A percentile compares a stretch with the other conserved stretches of the same genome.
These are phyloP conservation scores for Fusarium nygamai DNA, from an alignment of 2,329 filamentous ascomycete genomes.

Conservation along the genomic window DNA sequence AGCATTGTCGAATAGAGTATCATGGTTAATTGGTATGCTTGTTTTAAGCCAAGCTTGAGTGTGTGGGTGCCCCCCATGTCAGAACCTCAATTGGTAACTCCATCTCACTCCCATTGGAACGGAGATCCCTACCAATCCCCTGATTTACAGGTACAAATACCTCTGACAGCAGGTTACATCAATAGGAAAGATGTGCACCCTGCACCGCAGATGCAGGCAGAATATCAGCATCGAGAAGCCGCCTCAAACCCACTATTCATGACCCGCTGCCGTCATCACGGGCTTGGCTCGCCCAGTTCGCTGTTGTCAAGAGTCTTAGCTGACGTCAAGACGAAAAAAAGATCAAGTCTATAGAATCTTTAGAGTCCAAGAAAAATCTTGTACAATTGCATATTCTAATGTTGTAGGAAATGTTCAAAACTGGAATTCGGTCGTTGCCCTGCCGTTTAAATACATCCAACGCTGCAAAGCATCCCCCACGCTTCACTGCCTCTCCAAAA, in stretches of 20 bases:
- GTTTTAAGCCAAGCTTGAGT: not conserved
- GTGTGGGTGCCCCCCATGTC: not conserved
- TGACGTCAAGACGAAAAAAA: constrained; percentile 29
- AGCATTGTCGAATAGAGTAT: not conserved
- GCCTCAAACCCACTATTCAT: constrained; percentile 21
- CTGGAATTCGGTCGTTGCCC: not conserved
- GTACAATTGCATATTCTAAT: not conserved
- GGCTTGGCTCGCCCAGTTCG: constrained; percentile 23
- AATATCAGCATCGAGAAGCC: not conserved
- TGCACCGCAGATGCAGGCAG: not conserved
- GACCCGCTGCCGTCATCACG: constrained; percentile 36
- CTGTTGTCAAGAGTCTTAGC: not conserved
- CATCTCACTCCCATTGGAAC: constrained; percentile 10
- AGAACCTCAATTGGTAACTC: constrained; percentile 1
- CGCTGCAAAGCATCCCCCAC: not conserved
- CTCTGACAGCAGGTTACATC: not conserved
- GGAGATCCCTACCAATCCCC: constrained; percentile 5
- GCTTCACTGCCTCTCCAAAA: not conserved
- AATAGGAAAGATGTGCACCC: not conserved
- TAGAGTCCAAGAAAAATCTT: not conserved
- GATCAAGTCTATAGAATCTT: not conserved
- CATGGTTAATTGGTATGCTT: constrained; percentile 18
- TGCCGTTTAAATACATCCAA: constrained; percentile 3
- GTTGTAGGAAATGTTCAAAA: constrained; percentile 8
- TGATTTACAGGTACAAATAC: constrained; percentile 27